Percentiles rank a stretch among this genome's conserved stretches.
Evolutionary conservation across 2,329 filamentous ascomycete genomes (phyloP).

Genomic region (Penicillium sp.): DNA sequence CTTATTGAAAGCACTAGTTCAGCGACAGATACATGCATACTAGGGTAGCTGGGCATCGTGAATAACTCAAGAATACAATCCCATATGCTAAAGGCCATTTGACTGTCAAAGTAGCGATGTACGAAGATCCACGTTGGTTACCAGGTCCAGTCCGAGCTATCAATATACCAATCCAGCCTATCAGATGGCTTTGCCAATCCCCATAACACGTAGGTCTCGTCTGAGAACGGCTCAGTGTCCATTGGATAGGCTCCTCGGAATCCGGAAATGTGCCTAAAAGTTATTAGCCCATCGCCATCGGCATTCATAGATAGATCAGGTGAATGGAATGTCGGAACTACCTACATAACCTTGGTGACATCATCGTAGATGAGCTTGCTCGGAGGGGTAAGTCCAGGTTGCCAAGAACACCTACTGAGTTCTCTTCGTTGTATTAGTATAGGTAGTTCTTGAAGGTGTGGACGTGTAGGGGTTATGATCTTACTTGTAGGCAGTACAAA

Average conservation of each 20-base stretch:
- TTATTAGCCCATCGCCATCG: not conserved
- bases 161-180: not conserved
- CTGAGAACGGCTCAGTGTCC: not conserved
- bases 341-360: constrained; percentile 1
- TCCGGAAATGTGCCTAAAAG: constrained; percentile 1
- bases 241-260: not conserved
- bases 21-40: not conserved
- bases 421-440: constrained; percentile 2
- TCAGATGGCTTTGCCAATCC: constrained; percentile 2
- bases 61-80: not conserved
- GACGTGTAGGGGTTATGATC: not conserved
- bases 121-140: not conserved
- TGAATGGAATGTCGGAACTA: not conserved
- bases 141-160: constrained; percentile 1
- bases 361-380: not conserved
- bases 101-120: not conserved
- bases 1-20: not conserved
- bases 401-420: not conserved
- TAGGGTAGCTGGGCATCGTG: not conserved
- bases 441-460: not conserved
- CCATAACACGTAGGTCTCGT: not conserved
- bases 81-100: not conserved
- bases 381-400: not conserved
- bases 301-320: not conserved
- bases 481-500: not conserved